These are phyloP conservation scores for Candida glucosophila DNA, from an alignment of 1,139 yeast species.

Conservation along the genomic window DNA sequence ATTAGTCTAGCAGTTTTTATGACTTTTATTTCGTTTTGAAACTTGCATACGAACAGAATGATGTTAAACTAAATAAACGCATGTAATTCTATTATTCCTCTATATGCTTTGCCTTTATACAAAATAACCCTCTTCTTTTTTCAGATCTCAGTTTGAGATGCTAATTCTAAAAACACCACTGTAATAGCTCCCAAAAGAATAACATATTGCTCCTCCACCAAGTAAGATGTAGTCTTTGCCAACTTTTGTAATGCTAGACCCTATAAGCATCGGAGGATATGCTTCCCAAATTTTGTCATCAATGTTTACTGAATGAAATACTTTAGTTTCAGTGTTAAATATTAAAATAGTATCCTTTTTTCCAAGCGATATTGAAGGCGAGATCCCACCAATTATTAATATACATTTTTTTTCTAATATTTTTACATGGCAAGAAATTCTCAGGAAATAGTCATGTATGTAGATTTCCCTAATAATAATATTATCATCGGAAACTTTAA, in stretches of 20 bases:
- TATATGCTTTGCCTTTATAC: too few species aligned
- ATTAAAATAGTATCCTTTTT: constrained; percentile 27
- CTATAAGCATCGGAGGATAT: constrained; percentile 49
- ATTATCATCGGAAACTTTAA: constrained; percentile 10
- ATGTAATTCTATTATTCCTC: too few species aligned
- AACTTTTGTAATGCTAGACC: constrained; percentile 31
- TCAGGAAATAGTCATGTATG: constrained; percentile 9
- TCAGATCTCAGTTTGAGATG: constrained; percentile 16
- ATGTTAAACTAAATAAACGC: too few species aligned
- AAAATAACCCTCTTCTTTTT: too few species aligned
- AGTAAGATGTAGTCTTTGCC: constrained; percentile 16
- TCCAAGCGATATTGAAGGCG: constrained; percentile 28
- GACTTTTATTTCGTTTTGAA: too few species aligned
- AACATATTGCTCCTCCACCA: constrained; percentile 82
- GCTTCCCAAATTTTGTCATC: constrained; percentile 25
- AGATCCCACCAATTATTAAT: constrained; percentile 55
- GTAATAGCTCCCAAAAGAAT: constrained; percentile 72
- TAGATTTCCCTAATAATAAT: constrained; percentile 5
- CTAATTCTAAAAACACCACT: constrained; percentile 15
- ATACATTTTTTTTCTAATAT: constrained; percentile 18
- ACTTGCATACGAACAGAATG: too few species aligned
- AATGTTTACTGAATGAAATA: constrained; percentile 17
- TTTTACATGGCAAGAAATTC: constrained; percentile 41
- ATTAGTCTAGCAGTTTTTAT: too few species aligned
- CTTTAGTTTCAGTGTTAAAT: constrained; percentile 15